Evolutionary conservation across 805 yeast genomes (phyloP), one percentile per base, ranked within the genome.

Genomic region (Teunomyces atbi): DNA sequence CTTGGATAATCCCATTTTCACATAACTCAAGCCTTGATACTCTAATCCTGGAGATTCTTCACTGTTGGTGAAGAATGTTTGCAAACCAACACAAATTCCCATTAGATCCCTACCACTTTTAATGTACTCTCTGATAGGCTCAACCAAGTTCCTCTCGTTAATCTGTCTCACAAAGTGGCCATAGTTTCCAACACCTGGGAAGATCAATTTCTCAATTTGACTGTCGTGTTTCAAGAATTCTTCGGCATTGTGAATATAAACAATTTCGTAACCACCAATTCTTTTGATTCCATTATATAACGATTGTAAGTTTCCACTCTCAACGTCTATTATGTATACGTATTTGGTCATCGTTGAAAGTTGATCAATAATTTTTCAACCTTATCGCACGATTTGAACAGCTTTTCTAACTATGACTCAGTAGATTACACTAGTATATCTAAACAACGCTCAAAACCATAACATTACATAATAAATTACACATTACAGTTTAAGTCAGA

Each of bases 61-160:
- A 42, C 96, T 86, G 1, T 83, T 81, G 13, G 66, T 65, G 58
- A 92, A 89, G 30, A 94, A 73, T 1, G 96, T 77, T 64, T 94
- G 99, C 46, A 94, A 72, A 6, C 99, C 99, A 36, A 94, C 98
- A 71, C 99, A 94, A 51, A 94, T 89, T 5, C 99, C 99, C 96
- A 94, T 89, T 23, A 94, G 69, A 12, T 95, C 89, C 57, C 82
- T 82, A 1, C 96, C 97, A n/a, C 86, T 71, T 6, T 72, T 66
- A 30, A 91, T 82, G 58, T 89, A 90, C 38, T 76, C 65, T 44
- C 67, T 69, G 20, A 95, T 68, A 0, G 95, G 96, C 30, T 71
- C 77, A 11, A 75, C 81, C 49, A 92, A 81, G 0, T 83, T 79
- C 47, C 86, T 76, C 3, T 71, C 71, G 40, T 73, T 74, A 39